A percentile compares a stretch with the other conserved stretches of the same genome.
These are phyloP conservation scores for Aspergillus brasiliensis DNA, from an alignment of 2,329 filamentous ascomycete species.

Conservation along the genomic window DNA sequence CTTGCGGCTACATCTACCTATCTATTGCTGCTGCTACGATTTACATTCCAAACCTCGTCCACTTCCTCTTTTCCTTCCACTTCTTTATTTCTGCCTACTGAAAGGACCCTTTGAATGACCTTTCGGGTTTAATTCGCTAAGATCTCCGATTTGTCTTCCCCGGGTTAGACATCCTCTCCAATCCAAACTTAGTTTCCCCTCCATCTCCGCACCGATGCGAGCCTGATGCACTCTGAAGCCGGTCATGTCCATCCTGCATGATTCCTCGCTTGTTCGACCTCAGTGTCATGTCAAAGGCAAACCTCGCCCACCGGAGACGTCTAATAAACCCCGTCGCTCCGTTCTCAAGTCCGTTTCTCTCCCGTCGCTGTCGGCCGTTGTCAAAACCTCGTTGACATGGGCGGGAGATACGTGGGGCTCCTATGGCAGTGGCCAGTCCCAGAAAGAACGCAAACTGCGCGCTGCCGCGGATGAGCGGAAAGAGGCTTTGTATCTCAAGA, in stretches of 20 bases:
- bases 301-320: slow-evolving; percentile 6
- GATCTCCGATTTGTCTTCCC: not conserved
- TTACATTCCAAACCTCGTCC: not conserved
- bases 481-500: slow-evolving; percentile 63
- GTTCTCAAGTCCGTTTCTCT: slow-evolving; percentile 33
- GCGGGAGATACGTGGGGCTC: slow-evolving; percentile 36
- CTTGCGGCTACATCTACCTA: not conserved
- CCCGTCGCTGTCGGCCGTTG: slow-evolving; percentile 37
- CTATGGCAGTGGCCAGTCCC: slow-evolving; percentile 57
- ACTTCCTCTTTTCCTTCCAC: not conserved
- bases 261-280: slow-evolving; percentile 10
- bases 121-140: not conserved
- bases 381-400: slow-evolving; percentile 38
- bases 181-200: slow-evolving; percentile 1
- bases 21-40: not conserved
- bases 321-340: slow-evolving; percentile 14
- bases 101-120: no score
- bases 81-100: not conserved
- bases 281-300: slow-evolving; percentile 30
- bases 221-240: not conserved
- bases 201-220: not conserved
- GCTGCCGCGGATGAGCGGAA: slow-evolving; percentile 59
- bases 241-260: slow-evolving; percentile 13
- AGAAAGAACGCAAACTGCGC: slow-evolving; percentile 53
- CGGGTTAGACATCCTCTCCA: not conserved